Percentiles rank a stretch among this genome's conserved stretches.
Evolutionary conservation across 805 yeast species (phyloP).

Genomic region (Priceomyces haplophilus): DNA sequence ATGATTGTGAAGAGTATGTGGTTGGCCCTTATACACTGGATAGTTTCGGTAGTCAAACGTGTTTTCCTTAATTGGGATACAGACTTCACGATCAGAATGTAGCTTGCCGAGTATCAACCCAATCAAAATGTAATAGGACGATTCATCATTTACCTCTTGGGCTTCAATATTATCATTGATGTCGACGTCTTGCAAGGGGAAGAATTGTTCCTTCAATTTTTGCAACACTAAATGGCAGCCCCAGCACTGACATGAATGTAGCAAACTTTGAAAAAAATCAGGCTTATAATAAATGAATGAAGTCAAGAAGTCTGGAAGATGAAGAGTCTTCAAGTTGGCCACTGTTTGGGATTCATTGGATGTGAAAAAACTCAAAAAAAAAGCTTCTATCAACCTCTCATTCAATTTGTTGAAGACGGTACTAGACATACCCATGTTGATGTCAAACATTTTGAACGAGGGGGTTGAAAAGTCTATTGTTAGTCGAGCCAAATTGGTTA

Average conservation of each 20-base stretch:
- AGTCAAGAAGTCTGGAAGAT: conserved; percentile 34
- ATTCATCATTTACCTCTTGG: conserved; percentile 20
- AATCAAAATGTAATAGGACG: conserved; percentile 28
- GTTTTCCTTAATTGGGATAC: conserved; percentile 30
- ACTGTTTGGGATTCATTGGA: conserved; percentile 9
- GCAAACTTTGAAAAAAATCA: conserved; percentile 29
- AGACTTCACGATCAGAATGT: conserved; percentile 36
- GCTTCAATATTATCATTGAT: conserved; percentile 11
- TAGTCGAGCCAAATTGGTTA: conserved; percentile 20
- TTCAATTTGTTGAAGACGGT: conserved; percentile 28
- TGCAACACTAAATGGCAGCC: conserved; percentile 32
- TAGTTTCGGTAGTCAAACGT: conserved; percentile 21
- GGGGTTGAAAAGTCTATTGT: conserved; percentile 33
- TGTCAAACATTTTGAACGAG: conserved; percentile 36
- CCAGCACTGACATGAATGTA: conserved; percentile 36
- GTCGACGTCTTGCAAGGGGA: conserved; percentile 17
- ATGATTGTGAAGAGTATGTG: conserved; percentile 31
- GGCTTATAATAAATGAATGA: conserved; percentile 38
- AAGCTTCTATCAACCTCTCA: conserved; percentile 35
- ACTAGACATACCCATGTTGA: conserved; percentile 28
- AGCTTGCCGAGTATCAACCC: conserved; percentile 33
- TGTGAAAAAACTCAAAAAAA: conserved; percentile 25
- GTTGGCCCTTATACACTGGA: conserved; percentile 35
- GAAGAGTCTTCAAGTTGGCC: conserved; percentile 20
- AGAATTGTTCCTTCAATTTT: conserved; percentile 19